A percentile compares a stretch with the other conserved stretches of the same genome.
Conservation (phyloP, 805 yeast species). For the Ogataea nonfermentans region DNA sequence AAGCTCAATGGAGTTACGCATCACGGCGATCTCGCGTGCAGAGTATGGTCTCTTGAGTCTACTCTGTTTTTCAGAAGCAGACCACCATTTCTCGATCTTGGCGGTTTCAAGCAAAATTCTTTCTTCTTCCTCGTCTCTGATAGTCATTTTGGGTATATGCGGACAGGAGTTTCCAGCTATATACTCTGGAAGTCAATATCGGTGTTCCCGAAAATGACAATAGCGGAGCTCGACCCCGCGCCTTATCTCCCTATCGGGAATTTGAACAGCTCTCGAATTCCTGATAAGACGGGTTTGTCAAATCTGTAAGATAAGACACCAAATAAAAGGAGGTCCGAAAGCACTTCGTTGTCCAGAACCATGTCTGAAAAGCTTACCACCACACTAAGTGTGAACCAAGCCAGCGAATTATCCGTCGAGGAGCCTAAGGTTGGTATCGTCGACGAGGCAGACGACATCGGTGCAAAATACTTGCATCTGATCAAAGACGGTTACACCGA, state of each 20-base stretch:
- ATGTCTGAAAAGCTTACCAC: constrained; percentile 8
- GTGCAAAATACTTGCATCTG: constrained; percentile 19
- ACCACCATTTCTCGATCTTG: constrained; percentile 50
- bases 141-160: constrained; percentile 2
- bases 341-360: neutral
- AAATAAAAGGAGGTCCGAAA: neutral
- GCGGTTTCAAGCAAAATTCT: constrained; percentile 16
- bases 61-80: constrained; percentile 40
- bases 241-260: neutral
- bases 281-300: neutral
- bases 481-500: constrained; percentile 23
- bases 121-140: constrained; percentile 15
- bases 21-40: constrained; percentile 50
- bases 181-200: no score
- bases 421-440: neutral
- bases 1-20: constrained; percentile 48
- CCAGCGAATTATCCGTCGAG: constrained; percentile 1
- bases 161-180: no score
- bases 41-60: constrained; percentile 50
- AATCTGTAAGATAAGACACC: no score
- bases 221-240: no score
- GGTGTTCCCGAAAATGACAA: no score
- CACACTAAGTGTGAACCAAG: constrained; percentile 4
- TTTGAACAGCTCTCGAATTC: neutral
- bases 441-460: constrained; percentile 18